Conservation (phyloP, 352 stramenopile genomes). For the Pythium volutum region DNA sequence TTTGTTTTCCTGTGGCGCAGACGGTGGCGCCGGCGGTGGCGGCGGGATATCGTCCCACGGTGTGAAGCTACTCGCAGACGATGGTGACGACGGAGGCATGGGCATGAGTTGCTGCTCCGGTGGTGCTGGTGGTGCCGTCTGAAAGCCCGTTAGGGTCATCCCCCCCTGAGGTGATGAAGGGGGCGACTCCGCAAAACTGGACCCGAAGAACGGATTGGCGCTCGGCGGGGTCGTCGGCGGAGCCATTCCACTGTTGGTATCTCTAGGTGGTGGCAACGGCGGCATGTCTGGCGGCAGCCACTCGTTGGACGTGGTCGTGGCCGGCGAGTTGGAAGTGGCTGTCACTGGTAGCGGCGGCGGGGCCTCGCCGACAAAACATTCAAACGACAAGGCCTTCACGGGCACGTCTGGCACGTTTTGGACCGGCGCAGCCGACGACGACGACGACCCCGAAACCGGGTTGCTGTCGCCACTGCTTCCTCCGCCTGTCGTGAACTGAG, state of each 20-base stretch:
- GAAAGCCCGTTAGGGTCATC: background rate
- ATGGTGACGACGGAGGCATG: constrained; percentile 10
- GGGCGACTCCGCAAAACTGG: background rate
- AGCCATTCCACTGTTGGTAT: background rate
- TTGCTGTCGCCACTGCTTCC: background rate
- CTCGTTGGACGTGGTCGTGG: background rate
- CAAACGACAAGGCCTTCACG: constrained; percentile 56
- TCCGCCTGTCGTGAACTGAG: constrained; percentile 8
- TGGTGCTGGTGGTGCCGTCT: constrained; percentile 21
- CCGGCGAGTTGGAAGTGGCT: too few relatives aligned
- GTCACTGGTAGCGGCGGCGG: background rate
- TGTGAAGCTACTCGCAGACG: constrained; percentile 14
- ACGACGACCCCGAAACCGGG: background rate
- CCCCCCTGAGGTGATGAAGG: background rate
- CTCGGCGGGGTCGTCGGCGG: constrained; percentile 10
- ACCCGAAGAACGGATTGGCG: constrained; percentile 4
- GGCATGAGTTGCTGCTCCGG: too few relatives aligned
- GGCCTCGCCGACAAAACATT: constrained; percentile 55
- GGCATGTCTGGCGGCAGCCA: constrained; percentile 11
- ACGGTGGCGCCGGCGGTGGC: constrained; percentile 26
- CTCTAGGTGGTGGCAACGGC: background rate
- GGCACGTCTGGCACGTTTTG: constrained; percentile 7
- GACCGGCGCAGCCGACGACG: background rate
- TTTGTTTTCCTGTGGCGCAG: constrained; percentile 14
- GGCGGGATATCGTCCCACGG: constrained; percentile 42